Percentiles rank a stretch among this genome's conserved stretches.
These are phyloP conservation scores for Candida rishiriensis DNA, from an alignment of 805 yeast genomes.

Conservation along the genomic window DNA sequence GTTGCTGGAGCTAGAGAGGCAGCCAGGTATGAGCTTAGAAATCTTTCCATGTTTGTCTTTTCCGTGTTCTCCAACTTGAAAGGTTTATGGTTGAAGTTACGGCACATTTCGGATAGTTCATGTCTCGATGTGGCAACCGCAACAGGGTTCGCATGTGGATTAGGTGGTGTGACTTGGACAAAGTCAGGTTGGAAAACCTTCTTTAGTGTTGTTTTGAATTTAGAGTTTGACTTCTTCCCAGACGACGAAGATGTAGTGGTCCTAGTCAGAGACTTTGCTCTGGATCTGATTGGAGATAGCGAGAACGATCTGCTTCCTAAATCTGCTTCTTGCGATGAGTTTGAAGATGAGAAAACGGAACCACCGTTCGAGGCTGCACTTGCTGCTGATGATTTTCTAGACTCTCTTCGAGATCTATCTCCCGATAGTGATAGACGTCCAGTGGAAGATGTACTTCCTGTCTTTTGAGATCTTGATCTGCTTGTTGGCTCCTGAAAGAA, in stretches of 20 bases:
- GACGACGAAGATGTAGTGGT: constrained; percentile 1
- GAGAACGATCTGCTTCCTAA: constrained; percentile 10
- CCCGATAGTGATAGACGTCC: neutral
- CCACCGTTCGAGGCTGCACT: neutral
- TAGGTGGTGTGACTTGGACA: neutral
- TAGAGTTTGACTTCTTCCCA: constrained; percentile 4
- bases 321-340: constrained; percentile 14
- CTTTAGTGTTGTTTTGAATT: constrained; percentile 11
- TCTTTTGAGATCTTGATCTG: neutral
- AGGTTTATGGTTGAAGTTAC: neutral
- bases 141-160: neutral
- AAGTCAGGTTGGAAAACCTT: constrained; percentile 12
- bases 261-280: constrained; percentile 5
- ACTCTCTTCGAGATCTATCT: neutral
- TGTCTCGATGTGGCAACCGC: neutral
- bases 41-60: neutral
- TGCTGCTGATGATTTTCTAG: neutral
- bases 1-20: neutral
- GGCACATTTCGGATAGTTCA: constrained; percentile 1
- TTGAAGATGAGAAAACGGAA: constrained; percentile 14
- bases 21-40: neutral
- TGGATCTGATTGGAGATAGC: constrained; percentile 16
- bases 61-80: neutral
- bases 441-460: constrained; percentile 3
- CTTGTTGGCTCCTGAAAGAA: neutral